Evolutionary conservation across 73 alveolate species (phyloP).

Genomic region (Effrenium voratum): DNA sequence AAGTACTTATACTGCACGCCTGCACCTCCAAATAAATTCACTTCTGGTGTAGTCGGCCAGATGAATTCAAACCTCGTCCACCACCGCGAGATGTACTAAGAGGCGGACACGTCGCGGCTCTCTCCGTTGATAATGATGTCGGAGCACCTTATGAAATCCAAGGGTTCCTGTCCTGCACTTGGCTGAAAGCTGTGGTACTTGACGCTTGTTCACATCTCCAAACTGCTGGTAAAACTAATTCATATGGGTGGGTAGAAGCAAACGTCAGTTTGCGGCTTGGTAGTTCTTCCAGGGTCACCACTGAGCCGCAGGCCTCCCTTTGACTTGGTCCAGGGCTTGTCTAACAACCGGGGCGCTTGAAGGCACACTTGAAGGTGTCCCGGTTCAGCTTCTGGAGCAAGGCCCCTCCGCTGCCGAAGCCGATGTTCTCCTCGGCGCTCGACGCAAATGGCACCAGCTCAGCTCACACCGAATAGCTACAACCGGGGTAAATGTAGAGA

Average conservation of each 20-base stretch:
- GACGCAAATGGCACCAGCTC: too few species aligned
- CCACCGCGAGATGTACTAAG: not conserved
- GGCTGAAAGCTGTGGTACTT: too few species aligned
- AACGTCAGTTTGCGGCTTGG: too few species aligned
- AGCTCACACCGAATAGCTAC: too few species aligned
- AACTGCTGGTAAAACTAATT: too few species aligned
- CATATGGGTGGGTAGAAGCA: too few species aligned
- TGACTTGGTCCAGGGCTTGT: not conserved
- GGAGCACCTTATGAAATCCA: conserved; percentile 56
- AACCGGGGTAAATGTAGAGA: too few species aligned
- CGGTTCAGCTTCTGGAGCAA: conserved; percentile 88
- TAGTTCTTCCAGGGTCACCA: too few species aligned
- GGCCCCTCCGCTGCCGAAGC: conserved; percentile 91
- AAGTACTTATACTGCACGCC: too few species aligned
- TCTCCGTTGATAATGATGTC: conserved; percentile 92
- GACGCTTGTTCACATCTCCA: too few species aligned
- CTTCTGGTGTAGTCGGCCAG: not conserved
- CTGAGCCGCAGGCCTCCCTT: not conserved
- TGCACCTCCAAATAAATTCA: not conserved
- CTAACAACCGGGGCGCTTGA: conserved; percentile 45
- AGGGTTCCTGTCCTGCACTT: too few species aligned
- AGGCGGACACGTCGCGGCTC: conserved; percentile 42
- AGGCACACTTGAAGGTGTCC: conserved; percentile 91
- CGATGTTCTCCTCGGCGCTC: conserved; percentile 86
- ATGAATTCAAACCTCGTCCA: not conserved